A percentile compares a stretch with the other conserved stretches of the same genome.
Conservation (phyloP, 768 basidiomycete genomes). For the Collybia sordida region DNA sequence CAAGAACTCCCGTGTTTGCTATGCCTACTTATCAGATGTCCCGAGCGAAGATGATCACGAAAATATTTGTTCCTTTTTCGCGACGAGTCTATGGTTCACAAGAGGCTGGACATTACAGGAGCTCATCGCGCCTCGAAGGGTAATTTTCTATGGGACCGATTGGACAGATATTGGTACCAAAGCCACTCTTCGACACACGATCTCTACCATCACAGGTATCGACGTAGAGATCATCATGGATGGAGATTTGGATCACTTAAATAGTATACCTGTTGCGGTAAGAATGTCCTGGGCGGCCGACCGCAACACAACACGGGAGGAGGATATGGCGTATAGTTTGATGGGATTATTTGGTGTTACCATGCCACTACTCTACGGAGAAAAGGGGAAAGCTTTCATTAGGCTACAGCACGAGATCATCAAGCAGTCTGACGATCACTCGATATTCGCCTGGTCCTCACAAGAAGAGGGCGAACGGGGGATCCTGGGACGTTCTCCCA, state of each 20-base stretch:
- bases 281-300: slow-evolving; percentile 1
- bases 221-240: background rate
- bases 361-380: slow-evolving; percentile 2
- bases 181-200: background rate
- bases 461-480: no score
- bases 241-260: background rate
- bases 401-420: slow-evolving; percentile 1
- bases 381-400: slow-evolving; percentile 1
- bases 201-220: background rate
- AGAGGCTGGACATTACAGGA: background rate
- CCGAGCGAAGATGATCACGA: background rate
- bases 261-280: background rate
- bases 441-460: background rate
- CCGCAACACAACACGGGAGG: background rate
- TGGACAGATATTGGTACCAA: background rate
- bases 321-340: slow-evolving; percentile 2
- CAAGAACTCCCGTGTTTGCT: background rate
- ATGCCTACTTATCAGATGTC: background rate
- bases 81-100: no score
- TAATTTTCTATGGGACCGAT: background rate
- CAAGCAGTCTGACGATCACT: background rate
- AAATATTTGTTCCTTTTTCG: background rate
- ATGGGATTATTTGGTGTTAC: slow-evolving; percentile 1
- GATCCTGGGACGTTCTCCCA: no score
- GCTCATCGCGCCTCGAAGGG: background rate